Conservation (phyloP, 1,284 basidiomycete species). For the Ceratobasidium sp. region DNA sequence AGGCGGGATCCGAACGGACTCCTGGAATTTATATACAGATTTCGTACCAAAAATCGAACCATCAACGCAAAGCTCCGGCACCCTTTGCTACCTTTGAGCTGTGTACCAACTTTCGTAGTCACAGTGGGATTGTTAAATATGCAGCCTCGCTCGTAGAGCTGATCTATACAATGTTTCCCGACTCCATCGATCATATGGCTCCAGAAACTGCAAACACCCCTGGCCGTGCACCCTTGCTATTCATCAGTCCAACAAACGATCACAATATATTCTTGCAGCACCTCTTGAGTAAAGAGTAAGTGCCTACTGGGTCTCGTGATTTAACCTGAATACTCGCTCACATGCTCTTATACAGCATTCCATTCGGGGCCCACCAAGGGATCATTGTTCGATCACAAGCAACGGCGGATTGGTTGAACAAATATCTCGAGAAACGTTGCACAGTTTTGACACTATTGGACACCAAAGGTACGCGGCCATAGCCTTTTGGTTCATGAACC, state of each 20-base stretch:
- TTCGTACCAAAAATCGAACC: slow-evolving; percentile 26
- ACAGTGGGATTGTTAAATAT: slow-evolving; percentile 72
- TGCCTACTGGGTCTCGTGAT: no score
- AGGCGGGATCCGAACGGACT: no score
- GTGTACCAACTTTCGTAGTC: slow-evolving; percentile 71
- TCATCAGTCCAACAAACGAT: slow-evolving; percentile 12
- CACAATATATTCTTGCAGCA: slow-evolving; percentile 8
- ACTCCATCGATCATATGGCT: slow-evolving; percentile 67
- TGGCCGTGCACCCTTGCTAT: slow-evolving; percentile 50
- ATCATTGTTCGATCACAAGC: slow-evolving; percentile 62
- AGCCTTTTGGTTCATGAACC: no score
- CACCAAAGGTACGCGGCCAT: slow-evolving; percentile 3
- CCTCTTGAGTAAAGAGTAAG: slow-evolving; percentile 8
- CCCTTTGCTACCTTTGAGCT: slow-evolving; percentile 64
- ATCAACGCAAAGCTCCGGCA: slow-evolving; percentile 42
- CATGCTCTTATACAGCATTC: slow-evolving; percentile 55
- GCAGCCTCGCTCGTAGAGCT: slow-evolving; percentile 70
- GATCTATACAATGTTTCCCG: slow-evolving; percentile 67
- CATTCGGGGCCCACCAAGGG: slow-evolving; percentile 57
- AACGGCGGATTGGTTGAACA: slow-evolving; percentile 52
- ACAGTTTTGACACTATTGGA: slow-evolving; percentile 54
- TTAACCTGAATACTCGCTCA: no score
- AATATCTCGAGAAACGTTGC: slow-evolving; percentile 69
- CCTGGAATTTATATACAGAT: neutral
- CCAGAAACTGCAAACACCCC: slow-evolving; percentile 56